Base-by-base conservation (phyloP, 2,329 filamentous ascomycete species). In the Colletotrichum tamarilloi region DNA sequence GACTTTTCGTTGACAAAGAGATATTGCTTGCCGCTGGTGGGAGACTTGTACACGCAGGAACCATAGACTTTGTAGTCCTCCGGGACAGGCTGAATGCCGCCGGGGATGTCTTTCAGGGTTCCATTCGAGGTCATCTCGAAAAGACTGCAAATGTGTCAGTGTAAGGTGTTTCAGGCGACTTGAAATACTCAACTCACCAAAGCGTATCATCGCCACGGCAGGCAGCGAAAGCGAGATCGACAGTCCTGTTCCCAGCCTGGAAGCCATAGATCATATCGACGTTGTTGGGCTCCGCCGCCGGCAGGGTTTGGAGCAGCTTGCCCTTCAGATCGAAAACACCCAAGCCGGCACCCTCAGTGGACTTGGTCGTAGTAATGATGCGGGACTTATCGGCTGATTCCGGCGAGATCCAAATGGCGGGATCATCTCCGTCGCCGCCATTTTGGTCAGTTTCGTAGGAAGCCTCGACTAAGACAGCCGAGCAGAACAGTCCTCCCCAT, bases 1-100 rank as follows among this genome's bases (percentile, higher is more conserved):
- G 85, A 83, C 74, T 89, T 89, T 63, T 85, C 84, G 75, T 89
- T 89, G 73, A 89, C 87, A 64, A 89, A 89, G 26, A 89, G 83
- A 68, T 88, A 88, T 52, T 88, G 85, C 75, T 85, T 87, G 28
- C 82, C 83, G 0, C 83, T 85, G 38, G 78, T 84, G 6, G 77
- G 81, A 1, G 88, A 89, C 16, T 79, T 84, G 77, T 89, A 89
- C 30, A 83, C 84, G 74, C 85, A 89, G 7, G 87, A 89, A 19
- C 87, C 87, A 76, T 89, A 89, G 55, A 88, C 85, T 1, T 81
- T 80, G 75, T 85, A 88, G 72, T 84, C 82, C 0, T 83, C 77
- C 2, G 84, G 82, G 0, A 85, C 84, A 0, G 84, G 80, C n/a
- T 89, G 87, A 7, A 77, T 78, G 16, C 87, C 87, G 1, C 87